Percentiles rank a stretch among this genome's conserved stretches.
Evolutionary conservation across 805 yeast genomes (phyloP).

Genomic region (Starmerella potacharoeniae): DNA sequence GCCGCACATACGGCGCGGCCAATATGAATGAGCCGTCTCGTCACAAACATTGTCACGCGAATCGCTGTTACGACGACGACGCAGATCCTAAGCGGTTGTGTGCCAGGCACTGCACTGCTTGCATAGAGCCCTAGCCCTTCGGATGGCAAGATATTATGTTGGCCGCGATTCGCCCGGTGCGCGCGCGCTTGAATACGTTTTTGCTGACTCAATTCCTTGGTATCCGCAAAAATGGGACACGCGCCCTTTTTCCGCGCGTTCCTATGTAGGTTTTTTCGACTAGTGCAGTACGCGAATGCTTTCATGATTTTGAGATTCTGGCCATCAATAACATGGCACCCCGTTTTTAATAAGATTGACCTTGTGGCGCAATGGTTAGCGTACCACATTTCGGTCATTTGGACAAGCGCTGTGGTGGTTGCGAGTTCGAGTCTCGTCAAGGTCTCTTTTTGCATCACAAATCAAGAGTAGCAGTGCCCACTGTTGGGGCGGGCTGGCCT

Average conservation of each 20-base stretch:
- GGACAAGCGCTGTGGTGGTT: conserved; percentile 20
- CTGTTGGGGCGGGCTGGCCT: too few relatives aligned
- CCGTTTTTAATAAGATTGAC: conserved; percentile 4
- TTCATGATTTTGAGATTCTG: too few relatives aligned
- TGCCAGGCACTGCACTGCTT: background rate
- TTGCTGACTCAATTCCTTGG: too few relatives aligned
- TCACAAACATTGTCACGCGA: background rate
- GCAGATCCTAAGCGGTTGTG: background rate
- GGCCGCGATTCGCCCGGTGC: too few relatives aligned
- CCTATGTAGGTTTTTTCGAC: too few relatives aligned
- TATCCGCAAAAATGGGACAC: too few relatives aligned
- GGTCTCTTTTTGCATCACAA: conserved; percentile 6
- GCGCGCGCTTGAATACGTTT: too few relatives aligned
- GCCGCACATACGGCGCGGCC: conserved; percentile 1
- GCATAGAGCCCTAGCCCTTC: background rate
- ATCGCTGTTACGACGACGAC: background rate
- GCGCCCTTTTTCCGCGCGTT: too few relatives aligned
- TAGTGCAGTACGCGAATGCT: too few relatives aligned
- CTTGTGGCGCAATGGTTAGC: conserved; percentile 25
- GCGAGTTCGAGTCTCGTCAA: conserved; percentile 25
- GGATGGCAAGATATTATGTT: too few relatives aligned
- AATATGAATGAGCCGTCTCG: conserved; percentile 1
- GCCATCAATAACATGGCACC: too few relatives aligned
- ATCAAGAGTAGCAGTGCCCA: background rate
- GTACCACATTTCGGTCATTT: conserved; percentile 22